Base-by-base conservation (phyloP, 768 basidiomycete species). In the Chalciporus chontae region DNA sequence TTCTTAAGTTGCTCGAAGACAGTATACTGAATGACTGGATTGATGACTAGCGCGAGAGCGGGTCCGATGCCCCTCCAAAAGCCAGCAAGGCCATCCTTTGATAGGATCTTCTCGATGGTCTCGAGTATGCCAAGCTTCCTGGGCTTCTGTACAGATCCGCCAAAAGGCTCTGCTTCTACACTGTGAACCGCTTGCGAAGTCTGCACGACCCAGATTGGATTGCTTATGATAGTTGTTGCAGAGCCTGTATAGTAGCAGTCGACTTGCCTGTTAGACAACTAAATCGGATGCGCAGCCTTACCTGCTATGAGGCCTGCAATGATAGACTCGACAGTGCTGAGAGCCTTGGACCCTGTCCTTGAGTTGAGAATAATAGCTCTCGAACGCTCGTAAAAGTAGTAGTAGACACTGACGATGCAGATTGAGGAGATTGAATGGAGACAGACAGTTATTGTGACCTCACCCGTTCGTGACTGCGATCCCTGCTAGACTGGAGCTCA, bases 161-260 rank as follows among this genome's bases (percentile, higher is more conserved):
- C 69, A 6, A 67, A 34, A n/a, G 55, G 44, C 10, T 53, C 36
- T 32, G 56, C 24, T 44, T 75, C 63, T 68, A 82, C 68, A 29
- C 79, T 82, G 43, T 75, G 78, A 27, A 87, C 85, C 8, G 88
- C 85, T 66, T 95, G 93, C 8, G 86, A 85, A 5, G 92, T 93
- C 66, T 98, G 94, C 18, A 98, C 77, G 42, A 96, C 93, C 96
- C 96, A 99, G 52, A 98, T 87, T 3, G 95, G 95, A 69, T 98
- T 97, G 65, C 84, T 88, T 54, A 90, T 77, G 55, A 95, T 69
- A 4, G 92, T 88, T 3, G 95, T 96, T 10, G 88, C 88, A 38
- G 87, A 87, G 34, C 94, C 94, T 91, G 50, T 9, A 13, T 36
- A 9, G 29, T 34, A 32, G 21, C 24, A 23, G 24, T 45, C 43